A percentile compares a stretch with the other conserved stretches of the same genome.
Evolutionary conservation across 2,329 filamentous ascomycete genomes (phyloP).

Genomic region (Fusarium sp.): DNA sequence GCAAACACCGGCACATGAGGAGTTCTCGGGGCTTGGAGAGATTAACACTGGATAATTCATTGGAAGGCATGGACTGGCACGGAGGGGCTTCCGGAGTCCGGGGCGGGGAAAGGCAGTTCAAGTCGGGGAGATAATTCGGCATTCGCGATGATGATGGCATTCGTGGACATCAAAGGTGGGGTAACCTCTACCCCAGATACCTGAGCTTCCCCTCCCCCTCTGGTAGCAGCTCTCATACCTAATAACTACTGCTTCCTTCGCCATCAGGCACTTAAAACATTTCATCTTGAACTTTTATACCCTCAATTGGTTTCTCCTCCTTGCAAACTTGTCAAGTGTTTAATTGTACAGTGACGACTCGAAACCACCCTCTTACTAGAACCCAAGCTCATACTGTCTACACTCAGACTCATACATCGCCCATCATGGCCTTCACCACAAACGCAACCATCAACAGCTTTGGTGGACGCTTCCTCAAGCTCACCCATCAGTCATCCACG

Average conservation of each 20-base stretch:
- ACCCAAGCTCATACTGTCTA: too few species aligned
- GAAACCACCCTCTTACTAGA: too few species aligned
- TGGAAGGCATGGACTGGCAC: conserved; percentile 17
- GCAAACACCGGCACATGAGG: background rate
- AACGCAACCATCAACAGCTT: conserved; percentile 92
- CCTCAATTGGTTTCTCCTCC: conserved; percentile 5
- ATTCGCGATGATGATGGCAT: conserved; percentile 38
- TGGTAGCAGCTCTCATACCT: conserved; percentile 2
- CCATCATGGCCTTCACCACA: conserved; percentile 86
- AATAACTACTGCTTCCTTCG: conserved; percentile 10
- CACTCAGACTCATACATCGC: background rate
- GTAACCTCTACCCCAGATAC: conserved; percentile 40
- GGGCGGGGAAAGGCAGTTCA: conserved; percentile 23
- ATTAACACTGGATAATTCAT: background rate
- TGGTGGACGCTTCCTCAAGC: conserved; percentile 94
- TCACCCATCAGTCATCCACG: conserved; percentile 84
- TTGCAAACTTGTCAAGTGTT: background rate
- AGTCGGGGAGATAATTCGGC: conserved; percentile 44
- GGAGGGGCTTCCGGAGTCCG: conserved; percentile 34
- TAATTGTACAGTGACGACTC: too few species aligned
- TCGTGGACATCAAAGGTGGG: conserved; percentile 8
- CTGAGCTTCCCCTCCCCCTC: background rate
- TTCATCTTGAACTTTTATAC: background rate
- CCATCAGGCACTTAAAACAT: background rate
- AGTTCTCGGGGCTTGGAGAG: conserved; percentile 3